Base-by-base conservation (phyloP, 2,329 filamentous ascomycete species). In the Xylaria arbuscula region DNA sequence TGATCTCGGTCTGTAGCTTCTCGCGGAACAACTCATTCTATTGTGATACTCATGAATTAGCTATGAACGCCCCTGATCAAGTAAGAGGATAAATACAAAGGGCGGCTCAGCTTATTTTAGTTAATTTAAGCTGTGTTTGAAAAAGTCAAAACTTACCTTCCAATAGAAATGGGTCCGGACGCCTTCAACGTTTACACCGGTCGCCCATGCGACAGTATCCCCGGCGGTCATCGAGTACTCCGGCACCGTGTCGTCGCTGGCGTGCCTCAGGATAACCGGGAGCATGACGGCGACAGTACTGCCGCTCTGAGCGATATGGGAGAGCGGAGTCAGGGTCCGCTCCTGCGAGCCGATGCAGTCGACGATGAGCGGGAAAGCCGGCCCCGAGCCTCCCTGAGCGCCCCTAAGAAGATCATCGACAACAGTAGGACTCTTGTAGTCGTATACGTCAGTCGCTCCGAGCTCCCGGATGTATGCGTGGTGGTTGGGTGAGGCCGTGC, bases 211-310 rank as follows among this genome's bases (percentile, higher is more conserved):
- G 0, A 73, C 80, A 11, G 76, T 80, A 8, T 77, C 78, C n/a
- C 71, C 54, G 0, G 83, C 83, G 58, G 88, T 85, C 85, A 88
- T 87, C 42, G 81, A 81, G 64, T 88, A 90, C 69, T 84, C 80
- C 0, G 88, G 87, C 66, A 77, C 79, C 19, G 82, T 78, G 0
- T 79, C 80, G 4, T 83, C 80, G 0, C 80, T 83, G 0, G 87
- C 83, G 68, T 89, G 85, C 51, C 78, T 82, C 53, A 88, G 71
- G 65, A 90, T 87, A 17, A 90, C 83, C 0, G 89, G 89, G 6
- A 91, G 76, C 78, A 91, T 83, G 17, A 90, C 78, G 0, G 88
- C 89, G 0, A 90, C 86, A 28, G 78, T 86, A 3, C 81, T 78
- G 0, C 86, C 86, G 1, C 62, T 75, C 66, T 81, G 77, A 0